Conservation (phyloP, 768 basidiomycete species). For the Suillus ampliporus region DNA sequence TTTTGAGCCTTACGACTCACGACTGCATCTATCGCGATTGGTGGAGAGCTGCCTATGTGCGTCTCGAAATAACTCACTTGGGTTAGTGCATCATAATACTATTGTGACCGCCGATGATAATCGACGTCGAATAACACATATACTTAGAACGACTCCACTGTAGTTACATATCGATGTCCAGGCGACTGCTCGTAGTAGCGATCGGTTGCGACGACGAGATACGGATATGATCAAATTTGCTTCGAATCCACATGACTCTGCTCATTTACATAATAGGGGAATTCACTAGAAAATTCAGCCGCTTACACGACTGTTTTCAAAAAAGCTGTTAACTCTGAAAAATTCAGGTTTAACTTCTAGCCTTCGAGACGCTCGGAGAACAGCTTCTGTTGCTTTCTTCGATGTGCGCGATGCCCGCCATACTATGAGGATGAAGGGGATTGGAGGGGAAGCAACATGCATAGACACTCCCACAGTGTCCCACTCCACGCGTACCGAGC, state of each 20-base stretch:
- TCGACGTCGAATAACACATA: background rate
- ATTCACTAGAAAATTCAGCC: background rate
- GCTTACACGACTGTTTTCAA: background rate
- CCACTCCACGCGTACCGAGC: too few species aligned
- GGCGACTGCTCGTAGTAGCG: background rate
- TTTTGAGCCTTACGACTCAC: background rate
- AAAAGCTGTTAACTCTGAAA: too few species aligned
- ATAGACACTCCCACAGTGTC: too few species aligned
- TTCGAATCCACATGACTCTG: background rate
- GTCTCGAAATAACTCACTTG: background rate
- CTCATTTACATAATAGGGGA: too few species aligned
- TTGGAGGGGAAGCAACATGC: too few species aligned
- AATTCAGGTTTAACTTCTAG: background rate
- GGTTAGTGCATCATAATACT: background rate
- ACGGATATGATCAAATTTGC: slow-evolving; percentile 2
- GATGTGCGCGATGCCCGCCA: too few species aligned
- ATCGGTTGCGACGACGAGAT: slow-evolving; percentile 5
- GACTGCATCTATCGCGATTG: background rate
- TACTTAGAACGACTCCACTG: background rate
- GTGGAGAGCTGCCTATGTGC: background rate
- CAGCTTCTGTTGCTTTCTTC: too few species aligned
- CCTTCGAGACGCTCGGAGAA: too few species aligned
- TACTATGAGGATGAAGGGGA: too few species aligned
- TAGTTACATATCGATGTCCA: background rate
- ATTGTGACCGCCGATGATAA: slow-evolving; percentile 1